Conservation (phyloP, 2,329 filamentous ascomycete genomes). For the Graphiopsis chlorocephala region DNA sequence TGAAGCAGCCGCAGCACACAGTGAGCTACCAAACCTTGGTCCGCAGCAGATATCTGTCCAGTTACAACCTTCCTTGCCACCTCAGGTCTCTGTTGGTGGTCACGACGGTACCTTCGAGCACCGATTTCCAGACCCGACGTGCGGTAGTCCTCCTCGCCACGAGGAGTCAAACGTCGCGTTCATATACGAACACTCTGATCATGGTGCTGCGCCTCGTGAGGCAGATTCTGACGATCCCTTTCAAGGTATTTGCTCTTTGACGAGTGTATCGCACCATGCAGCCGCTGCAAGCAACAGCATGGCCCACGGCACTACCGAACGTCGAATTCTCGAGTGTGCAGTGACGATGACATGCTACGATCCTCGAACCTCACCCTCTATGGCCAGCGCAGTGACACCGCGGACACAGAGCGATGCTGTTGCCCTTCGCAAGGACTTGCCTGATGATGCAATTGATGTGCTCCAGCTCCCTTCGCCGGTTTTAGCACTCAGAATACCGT, state of each 20-base stretch:
- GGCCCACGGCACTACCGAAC: background rate
- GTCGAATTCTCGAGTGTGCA: background rate
- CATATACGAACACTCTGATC: background rate
- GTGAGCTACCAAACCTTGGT: background rate
- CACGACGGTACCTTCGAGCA: background rate
- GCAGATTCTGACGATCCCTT: background rate
- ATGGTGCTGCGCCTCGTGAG: background rate
- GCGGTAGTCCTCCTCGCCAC: background rate
- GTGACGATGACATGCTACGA: background rate
- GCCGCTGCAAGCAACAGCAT: background rate
- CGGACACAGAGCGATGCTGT: background rate
- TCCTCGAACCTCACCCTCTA: background rate
- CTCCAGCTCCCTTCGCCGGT: background rate
- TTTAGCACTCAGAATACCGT: background rate
- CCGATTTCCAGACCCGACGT: background rate
- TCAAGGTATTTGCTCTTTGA: background rate
- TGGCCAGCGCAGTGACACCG: background rate
- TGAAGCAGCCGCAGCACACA: background rate
- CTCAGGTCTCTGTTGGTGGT: too few species aligned
- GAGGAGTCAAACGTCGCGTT: background rate
- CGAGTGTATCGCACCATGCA: background rate
- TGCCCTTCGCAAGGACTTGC: background rate
- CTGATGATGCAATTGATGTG: background rate
- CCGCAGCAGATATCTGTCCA: background rate
- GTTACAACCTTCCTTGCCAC: background rate